A percentile compares a stretch with the other conserved stretches of the same genome.
Evolutionary conservation across 2,329 filamentous ascomycete species (phyloP).

Genomic region (Pezicula radicicola): DNA sequence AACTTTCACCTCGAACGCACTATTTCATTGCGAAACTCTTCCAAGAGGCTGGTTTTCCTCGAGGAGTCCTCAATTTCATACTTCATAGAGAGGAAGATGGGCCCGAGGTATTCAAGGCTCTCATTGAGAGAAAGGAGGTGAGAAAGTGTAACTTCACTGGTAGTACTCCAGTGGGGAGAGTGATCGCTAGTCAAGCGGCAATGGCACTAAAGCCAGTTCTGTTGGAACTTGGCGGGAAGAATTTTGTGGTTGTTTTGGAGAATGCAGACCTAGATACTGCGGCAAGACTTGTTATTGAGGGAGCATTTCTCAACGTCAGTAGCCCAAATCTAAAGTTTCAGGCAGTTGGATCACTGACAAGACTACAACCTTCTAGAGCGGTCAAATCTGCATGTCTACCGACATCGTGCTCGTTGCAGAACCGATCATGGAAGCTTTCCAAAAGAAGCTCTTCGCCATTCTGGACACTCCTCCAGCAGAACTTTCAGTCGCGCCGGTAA

Average conservation of each 20-base stretch:
- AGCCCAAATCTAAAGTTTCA: not conserved
- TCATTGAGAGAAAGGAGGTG: constrained; percentile 35
- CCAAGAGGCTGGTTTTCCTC: constrained; percentile 38
- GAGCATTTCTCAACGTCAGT: constrained; percentile 27
- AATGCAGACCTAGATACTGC: constrained; percentile 40
- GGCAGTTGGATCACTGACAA: too few relatives aligned
- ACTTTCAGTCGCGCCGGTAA: not conserved
- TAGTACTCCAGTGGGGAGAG: constrained; percentile 37
- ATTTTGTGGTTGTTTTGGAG: constrained; percentile 37
- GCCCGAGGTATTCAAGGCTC: constrained; percentile 28
- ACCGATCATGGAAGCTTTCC: constrained; percentile 1
- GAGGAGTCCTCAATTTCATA: constrained; percentile 38
- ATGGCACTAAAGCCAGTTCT: constrained; percentile 41
- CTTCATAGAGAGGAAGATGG: constrained; percentile 30
- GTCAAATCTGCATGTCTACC: constrained; percentile 33
- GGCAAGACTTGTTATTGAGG: constrained; percentile 18
- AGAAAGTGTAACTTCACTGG: constrained; percentile 43
- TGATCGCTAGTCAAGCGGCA: constrained; percentile 34
- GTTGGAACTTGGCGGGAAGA: constrained; percentile 47
- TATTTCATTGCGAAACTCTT: constrained; percentile 33
- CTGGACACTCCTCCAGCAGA: not conserved
- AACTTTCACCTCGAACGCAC: constrained; percentile 29
- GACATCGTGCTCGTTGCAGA: constrained; percentile 28
- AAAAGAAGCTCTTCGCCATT: not conserved
- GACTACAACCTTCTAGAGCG: constrained; percentile 22